These are phyloP conservation scores for Ogataea allantospora DNA, from an alignment of 805 yeast genomes.

Conservation along the genomic window DNA sequence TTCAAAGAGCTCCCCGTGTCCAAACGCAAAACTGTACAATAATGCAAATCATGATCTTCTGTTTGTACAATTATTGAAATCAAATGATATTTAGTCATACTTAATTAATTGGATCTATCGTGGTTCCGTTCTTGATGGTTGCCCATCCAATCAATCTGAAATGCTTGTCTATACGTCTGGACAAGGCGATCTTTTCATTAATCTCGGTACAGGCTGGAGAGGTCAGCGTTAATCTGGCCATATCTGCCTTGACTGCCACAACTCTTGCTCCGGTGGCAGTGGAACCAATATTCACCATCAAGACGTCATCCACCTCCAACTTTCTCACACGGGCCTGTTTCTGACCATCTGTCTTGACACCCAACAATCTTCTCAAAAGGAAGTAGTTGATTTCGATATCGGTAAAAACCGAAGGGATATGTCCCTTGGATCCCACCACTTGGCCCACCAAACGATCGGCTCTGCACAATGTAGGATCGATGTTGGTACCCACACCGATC, in stretches of 20 bases:
- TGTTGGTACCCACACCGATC: slow-evolving; percentile 99
- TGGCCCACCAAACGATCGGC: slow-evolving; percentile 99
- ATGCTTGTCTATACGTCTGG: slow-evolving; percentile 99
- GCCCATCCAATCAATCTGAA: slow-evolving; percentile 99
- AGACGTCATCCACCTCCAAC: slow-evolving; percentile 88
- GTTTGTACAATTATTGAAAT: slow-evolving; percentile 2
- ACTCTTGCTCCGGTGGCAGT: slow-evolving; percentile 99
- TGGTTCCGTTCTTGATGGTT: slow-evolving; percentile 90
- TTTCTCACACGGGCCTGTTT: slow-evolving; percentile 96
- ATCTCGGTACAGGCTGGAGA: slow-evolving; percentile 99
- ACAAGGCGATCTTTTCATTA: slow-evolving; percentile 96
- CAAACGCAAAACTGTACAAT: slow-evolving; percentile 3
- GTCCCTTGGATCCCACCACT: slow-evolving; percentile 97
- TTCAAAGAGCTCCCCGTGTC: slow-evolving; percentile 33
- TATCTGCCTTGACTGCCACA: slow-evolving; percentile 95
- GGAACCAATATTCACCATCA: slow-evolving; percentile 99
- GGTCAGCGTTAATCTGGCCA: slow-evolving; percentile 96
- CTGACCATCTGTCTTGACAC: slow-evolving; percentile 97
- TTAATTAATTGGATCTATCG: slow-evolving; percentile 70
- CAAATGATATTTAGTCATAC: slow-evolving; percentile 5
- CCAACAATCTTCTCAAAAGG: slow-evolving; percentile 91
- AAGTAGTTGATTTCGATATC: slow-evolving; percentile 97
- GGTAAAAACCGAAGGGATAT: slow-evolving; percentile 92
- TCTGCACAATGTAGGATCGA: slow-evolving; percentile 98
- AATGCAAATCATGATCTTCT: slow-evolving; percentile 2